Evolutionary conservation across 495 filamentous ascomycete genomes (phyloP), one percentile per base, ranked within the genome.

Genomic region (Tuber calosporum): DNA sequence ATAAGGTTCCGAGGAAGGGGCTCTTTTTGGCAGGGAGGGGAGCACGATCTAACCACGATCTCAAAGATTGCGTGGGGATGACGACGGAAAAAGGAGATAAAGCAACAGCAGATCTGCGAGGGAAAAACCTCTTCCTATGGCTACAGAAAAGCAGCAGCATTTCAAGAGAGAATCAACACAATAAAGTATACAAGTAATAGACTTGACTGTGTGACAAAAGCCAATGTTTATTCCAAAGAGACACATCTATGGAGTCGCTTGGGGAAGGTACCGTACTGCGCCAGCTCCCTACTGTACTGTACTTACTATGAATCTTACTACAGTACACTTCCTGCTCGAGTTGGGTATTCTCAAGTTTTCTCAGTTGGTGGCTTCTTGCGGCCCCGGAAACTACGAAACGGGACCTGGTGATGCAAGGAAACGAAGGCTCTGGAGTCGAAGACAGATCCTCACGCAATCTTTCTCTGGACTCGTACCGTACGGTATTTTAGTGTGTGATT

Each of bases 21-120:
- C 20, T 66, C 67, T 78, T 78, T 58, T 78, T 58, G 74, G 45
- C 73, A 76, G 34, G 26, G 11, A 11, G 39, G 39, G 11, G 67
- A 76, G 43, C 71, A 78, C 74, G 76, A 77, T 77, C 74, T 78
- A 77, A 42, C 76, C 75, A 69, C 76, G 74, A 77, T 78, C 74
- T 73, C 26, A 41, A 9, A 6, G 68, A 78, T 78, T 78, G 75
- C 76, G 76, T 78, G 75, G 42, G 58, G 73, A 78, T 78, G 76
- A 78, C 76, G 76, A 78, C 67, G 34, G 17, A 7, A 20, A 66
- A 76, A 62, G 26, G 30, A 30, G 53, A 53, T 7, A 30, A 34
- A 62, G 53, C 42, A 45, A 39, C 36, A 58, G 42, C 67, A 53
- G 69, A 58, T 41, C 43, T 9, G 39, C 66, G 48, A 71, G 42